Percentiles rank a stretch among this genome's conserved stretches.
phyloP scores from a whole-genome alignment of 257 asterid genomes.

The Ajuga chamaepitys region DNA sequence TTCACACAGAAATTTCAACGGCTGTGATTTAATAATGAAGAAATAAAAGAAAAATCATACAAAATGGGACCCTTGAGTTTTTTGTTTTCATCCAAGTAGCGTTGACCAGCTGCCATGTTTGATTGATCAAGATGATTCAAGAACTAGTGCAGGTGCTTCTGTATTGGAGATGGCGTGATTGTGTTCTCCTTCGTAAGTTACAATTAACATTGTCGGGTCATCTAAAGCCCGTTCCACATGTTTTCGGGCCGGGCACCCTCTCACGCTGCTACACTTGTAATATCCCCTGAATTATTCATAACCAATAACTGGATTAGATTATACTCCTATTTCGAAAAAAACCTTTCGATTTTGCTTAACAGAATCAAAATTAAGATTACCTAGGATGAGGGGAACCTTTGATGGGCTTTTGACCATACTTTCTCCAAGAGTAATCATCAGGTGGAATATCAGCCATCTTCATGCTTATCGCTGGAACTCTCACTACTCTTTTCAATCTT shows the following conservation, averaged over 20 bases:
- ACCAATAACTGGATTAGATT: neutral
- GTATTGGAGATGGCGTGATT: conserved; percentile 48
- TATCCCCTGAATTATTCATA: conserved; percentile 58
- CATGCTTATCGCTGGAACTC: conserved; percentile 71
- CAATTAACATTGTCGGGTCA: conserved; percentile 71
- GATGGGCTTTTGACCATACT: conserved; percentile 88
- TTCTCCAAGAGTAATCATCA: conserved; percentile 86
- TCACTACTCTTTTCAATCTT: conserved; percentile 52
- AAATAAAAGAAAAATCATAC: neutral
- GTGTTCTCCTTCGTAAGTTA: conserved; percentile 91
- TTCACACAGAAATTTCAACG: conserved; percentile 35
- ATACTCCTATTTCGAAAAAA: too few relatives aligned
- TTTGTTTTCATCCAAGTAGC: conserved; percentile 12
- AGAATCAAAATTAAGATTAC: conserved; percentile 19
- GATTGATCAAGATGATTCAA: conserved; percentile 59
- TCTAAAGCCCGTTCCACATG: conserved; percentile 88
- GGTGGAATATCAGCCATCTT: conserved; percentile 90
- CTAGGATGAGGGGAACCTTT: conserved; percentile 96
- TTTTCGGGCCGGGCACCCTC: conserved; percentile 92
- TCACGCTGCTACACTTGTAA: conserved; percentile 79
- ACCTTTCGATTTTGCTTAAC: too few relatives aligned
- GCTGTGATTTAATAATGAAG: conserved; percentile 6
- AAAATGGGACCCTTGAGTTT: conserved; percentile 23
- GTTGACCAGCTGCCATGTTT: too few relatives aligned
- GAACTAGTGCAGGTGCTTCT: conserved; percentile 51